A percentile compares a stretch with the other conserved stretches of the same genome.
These are phyloP conservation scores for Chalara sp. DNA, from an alignment of 2,329 filamentous ascomycete genomes.

Conservation along the genomic window DNA sequence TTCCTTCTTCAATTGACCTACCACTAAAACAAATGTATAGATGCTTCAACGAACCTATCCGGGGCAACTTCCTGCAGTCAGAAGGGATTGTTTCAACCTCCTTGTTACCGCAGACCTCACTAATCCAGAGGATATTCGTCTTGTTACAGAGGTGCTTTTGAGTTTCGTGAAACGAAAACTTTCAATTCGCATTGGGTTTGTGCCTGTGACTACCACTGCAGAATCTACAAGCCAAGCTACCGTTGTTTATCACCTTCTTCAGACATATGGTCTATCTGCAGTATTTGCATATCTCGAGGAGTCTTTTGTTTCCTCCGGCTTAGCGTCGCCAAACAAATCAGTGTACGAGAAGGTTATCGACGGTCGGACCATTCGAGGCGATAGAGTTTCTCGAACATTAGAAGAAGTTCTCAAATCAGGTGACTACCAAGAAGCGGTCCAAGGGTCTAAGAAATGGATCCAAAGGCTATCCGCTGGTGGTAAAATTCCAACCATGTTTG, in stretches of 20 bases:
- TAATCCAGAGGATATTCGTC: slow-evolving; percentile 58
- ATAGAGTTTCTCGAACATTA: slow-evolving; percentile 48
- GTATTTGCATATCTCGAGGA: slow-evolving; percentile 65
- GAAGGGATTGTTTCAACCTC: slow-evolving; percentile 79
- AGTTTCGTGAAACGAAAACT: slow-evolving; percentile 71
- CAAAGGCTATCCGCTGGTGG: slow-evolving; percentile 61
- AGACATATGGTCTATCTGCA: slow-evolving; percentile 68
- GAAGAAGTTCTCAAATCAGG: slow-evolving; percentile 57
- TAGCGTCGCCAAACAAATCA: slow-evolving; percentile 45
- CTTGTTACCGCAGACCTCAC: slow-evolving; percentile 77
- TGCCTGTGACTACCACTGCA: slow-evolving; percentile 58
- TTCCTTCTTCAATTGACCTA: slow-evolving; percentile 13
- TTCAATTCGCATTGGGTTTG: slow-evolving; percentile 82
- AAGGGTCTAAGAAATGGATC: slow-evolving; percentile 59
- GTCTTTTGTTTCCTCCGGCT: slow-evolving; percentile 30
- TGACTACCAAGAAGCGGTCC: slow-evolving; percentile 44
- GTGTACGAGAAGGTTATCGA: slow-evolving; percentile 56
- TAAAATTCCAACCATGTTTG: slow-evolving; percentile 59
- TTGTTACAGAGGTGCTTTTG: slow-evolving; percentile 62
- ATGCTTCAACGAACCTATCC: slow-evolving; percentile 75
- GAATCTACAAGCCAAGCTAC: slow-evolving; percentile 65
- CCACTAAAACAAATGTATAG: slow-evolving; percentile 33
- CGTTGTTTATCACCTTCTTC: slow-evolving; percentile 69
- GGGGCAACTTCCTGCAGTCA: slow-evolving; percentile 76
- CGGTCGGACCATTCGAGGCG: slow-evolving; percentile 47